These are phyloP conservation scores for Paramecium caudatum DNA, from an alignment of 73 alveolate species.

Conservation along the genomic window DNA sequence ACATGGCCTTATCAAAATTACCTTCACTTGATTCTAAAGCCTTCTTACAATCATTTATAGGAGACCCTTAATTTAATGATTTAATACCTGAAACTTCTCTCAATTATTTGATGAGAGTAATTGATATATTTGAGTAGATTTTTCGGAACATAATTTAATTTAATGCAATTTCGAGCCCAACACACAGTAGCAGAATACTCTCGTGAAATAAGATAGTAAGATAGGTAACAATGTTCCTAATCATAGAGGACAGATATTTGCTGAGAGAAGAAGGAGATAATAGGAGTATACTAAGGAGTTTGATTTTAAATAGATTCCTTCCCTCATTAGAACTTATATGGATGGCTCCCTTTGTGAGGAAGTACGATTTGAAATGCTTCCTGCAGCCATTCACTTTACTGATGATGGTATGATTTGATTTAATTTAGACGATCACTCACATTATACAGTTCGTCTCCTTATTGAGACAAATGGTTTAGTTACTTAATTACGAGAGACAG, in stretches of 20 bases:
- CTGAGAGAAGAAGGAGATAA: too few species aligned
- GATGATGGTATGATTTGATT: slow-evolving; percentile 10
- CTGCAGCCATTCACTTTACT: slow-evolving; percentile 4
- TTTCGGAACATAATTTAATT: slow-evolving; percentile 35
- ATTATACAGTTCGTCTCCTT: not conserved
- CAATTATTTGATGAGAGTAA: not conserved
- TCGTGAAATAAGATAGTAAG: too few species aligned
- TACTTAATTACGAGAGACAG: not conserved
- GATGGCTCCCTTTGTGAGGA: not conserved
- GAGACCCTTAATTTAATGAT: not conserved
- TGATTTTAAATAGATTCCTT: not conserved
- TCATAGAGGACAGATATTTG: too few species aligned
- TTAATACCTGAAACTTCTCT: slow-evolving; percentile 59
- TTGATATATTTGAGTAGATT: slow-evolving; percentile 44
- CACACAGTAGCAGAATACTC: too few species aligned
- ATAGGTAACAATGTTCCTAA: too few species aligned
- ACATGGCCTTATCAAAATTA: slow-evolving; percentile 26
- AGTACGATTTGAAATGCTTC: not conserved
- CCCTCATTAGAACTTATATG: not conserved
- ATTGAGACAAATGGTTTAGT: slow-evolving; percentile 9
- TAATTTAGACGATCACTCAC: slow-evolving; percentile 17
- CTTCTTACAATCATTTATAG: slow-evolving; percentile 56
- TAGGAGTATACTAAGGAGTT: too few species aligned
- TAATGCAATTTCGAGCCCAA: too few species aligned
- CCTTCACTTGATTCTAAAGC: slow-evolving; percentile 58